Evolutionary conservation across 768 basidiomycete species (phyloP).

Genomic region (Phylloporus rhodoxanthus): DNA sequence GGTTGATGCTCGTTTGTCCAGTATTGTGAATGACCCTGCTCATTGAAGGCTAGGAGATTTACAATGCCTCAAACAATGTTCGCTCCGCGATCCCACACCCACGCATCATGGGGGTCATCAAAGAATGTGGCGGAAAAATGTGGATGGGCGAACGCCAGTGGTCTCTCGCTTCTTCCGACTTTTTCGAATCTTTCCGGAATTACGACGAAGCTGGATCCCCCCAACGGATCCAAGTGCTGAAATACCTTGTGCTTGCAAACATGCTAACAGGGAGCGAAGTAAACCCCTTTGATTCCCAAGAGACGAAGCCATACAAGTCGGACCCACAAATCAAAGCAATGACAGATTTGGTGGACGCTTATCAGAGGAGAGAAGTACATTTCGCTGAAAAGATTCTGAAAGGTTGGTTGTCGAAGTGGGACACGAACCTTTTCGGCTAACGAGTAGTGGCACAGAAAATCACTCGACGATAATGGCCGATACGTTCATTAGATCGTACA

Average conservation of each 20-base stretch:
- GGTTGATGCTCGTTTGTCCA: slow-evolving; percentile 35
- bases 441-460: slow-evolving; percentile 55
- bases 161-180: slow-evolving; percentile 95
- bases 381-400: slow-evolving; percentile 93
- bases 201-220: slow-evolving; percentile 98
- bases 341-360: slow-evolving; percentile 95
- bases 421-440: slow-evolving; percentile 1
- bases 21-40: neutral
- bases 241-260: slow-evolving; percentile 95
- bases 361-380: slow-evolving; percentile 94
- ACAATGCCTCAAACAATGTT: slow-evolving; percentile 89
- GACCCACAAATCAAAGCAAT: slow-evolving; percentile 97
- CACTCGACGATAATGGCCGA: slow-evolving; percentile 95
- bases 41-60: slow-evolving; percentile 73
- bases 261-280: slow-evolving; percentile 98
- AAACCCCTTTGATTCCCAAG: slow-evolving; percentile 98
- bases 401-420: slow-evolving; percentile 44
- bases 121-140: slow-evolving; percentile 99
- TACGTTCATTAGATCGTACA: slow-evolving; percentile 88
- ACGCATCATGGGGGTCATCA: slow-evolving; percentile 97
- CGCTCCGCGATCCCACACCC: slow-evolving; percentile 97
- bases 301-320: slow-evolving; percentile 96
- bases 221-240: slow-evolving; percentile 95
- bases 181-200: slow-evolving; percentile 97
- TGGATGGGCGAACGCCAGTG: slow-evolving; percentile 99